phyloP scores from a whole-genome alignment of 2,329 filamentous ascomycete genomes.

The Rugonectria rugulosa region DNA sequence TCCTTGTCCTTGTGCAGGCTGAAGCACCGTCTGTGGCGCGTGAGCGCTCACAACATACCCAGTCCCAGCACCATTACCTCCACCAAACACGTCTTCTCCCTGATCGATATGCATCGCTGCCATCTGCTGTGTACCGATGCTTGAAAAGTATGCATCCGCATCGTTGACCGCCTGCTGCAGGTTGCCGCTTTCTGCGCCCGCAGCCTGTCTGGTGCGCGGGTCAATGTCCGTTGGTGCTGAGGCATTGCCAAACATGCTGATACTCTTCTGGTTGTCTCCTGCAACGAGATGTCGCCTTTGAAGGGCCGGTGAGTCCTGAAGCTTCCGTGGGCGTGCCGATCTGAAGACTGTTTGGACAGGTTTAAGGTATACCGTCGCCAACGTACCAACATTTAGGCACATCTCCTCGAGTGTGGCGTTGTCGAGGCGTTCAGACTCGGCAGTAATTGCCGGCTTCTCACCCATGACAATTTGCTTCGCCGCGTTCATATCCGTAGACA shows the following conservation, averaged over 20 bases:
- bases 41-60: slow-evolving; percentile 84
- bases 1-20: slow-evolving; percentile 69
- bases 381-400: slow-evolving; percentile 93
- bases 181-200: slow-evolving; percentile 50
- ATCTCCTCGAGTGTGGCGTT: slow-evolving; percentile 93
- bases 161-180: slow-evolving; percentile 79
- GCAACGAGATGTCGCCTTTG: slow-evolving; percentile 73
- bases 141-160: slow-evolving; percentile 89
- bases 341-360: slow-evolving; percentile 98
- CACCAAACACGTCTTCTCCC: slow-evolving; percentile 69
- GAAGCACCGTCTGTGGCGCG: slow-evolving; percentile 77
- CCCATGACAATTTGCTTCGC: slow-evolving; percentile 95
- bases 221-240: slow-evolving; percentile 61
- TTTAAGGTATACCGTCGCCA: slow-evolving; percentile 97
- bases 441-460: slow-evolving; percentile 94
- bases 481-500: slow-evolving; percentile 88
- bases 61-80: slow-evolving; percentile 59
- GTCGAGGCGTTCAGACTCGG: slow-evolving; percentile 94
- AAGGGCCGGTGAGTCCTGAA: slow-evolving; percentile 85
- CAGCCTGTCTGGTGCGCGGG: slow-evolving; percentile 46
- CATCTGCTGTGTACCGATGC: slow-evolving; percentile 77
- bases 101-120: slow-evolving; percentile 72
- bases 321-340: slow-evolving; percentile 78
- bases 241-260: slow-evolving; percentile 64
- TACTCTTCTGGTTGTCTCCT: slow-evolving; percentile 64